A percentile compares a stretch with the other conserved stretches of the same genome.
phyloP scores from a whole-genome alignment of 768 basidiomycete species.

The Clitopilus hobsonii region DNA sequence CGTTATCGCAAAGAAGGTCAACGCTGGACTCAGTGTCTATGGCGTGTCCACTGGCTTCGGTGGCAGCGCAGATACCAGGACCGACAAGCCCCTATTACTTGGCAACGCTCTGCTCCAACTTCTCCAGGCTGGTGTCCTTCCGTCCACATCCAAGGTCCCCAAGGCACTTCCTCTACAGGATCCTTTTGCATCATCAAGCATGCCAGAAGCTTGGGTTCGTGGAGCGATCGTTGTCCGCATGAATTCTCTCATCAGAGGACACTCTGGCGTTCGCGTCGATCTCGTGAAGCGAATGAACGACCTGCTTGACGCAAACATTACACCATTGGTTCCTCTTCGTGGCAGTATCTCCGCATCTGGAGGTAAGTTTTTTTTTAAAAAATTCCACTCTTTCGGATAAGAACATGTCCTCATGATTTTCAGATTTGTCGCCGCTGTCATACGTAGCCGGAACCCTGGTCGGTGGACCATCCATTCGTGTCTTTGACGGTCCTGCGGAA shows the following conservation, averaged over 20 bases:
- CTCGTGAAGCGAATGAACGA: constrained; percentile 76
- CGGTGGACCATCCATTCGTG: constrained; percentile 76
- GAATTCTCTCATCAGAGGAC: constrained; percentile 86
- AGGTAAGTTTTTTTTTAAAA: constrained; percentile 42
- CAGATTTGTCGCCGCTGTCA: constrained; percentile 74
- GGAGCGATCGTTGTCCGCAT: constrained; percentile 84
- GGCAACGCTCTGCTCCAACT: constrained; percentile 84
- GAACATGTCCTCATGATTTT: constrained; percentile 2
- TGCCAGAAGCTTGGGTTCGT: constrained; percentile 88
- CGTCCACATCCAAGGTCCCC: constrained; percentile 44
- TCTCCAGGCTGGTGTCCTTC: constrained; percentile 71
- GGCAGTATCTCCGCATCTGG: constrained; percentile 84
- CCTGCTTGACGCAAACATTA: constrained; percentile 67
- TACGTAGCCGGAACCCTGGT: constrained; percentile 80
- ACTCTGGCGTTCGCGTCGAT: constrained; percentile 81
- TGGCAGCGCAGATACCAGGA: constrained; percentile 85
- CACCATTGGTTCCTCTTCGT: constrained; percentile 76
- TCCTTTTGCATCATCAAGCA: constrained; percentile 59
- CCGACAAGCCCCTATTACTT: constrained; percentile 65
- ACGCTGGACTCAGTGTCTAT: constrained; percentile 67
- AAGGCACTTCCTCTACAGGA: constrained; percentile 66
- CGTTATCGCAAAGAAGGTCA: constrained; percentile 64
- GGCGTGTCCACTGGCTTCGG: constrained; percentile 85
- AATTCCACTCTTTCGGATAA: constrained; percentile 4
- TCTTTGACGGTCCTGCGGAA: constrained; percentile 49